Base-by-base conservation (phyloP, 129 eudicot genomes). In the Saussurea involucrata region DNA sequence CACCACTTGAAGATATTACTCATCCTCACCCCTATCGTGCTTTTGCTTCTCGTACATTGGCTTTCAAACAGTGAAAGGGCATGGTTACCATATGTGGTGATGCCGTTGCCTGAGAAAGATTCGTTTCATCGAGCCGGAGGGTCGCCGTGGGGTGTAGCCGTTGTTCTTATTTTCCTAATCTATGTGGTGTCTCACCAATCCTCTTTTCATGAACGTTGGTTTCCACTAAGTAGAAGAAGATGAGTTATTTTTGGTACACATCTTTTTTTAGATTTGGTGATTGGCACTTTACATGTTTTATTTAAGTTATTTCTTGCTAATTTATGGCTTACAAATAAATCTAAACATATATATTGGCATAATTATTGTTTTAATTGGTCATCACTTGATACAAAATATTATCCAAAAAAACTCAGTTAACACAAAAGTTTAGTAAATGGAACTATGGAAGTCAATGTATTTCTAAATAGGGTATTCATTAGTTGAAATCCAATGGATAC, bases 121-220 rank as follows among this genome's bases (percentile, higher is more conserved):
- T 79, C 87, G 13, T 22, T 88, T 61, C 91, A 91, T 42, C 79
- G 88, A 60, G 91, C 83, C 1, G 94, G 97, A 44, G 94, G 92
- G 65, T 88, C 94, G 22, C 92, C 97, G 0, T 66, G 86, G 78
- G 97, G 97, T 18, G 88, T 91, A 37, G 97, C 83, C 17, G 24
- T 83, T 73, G 73, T 87, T 33, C 89, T 91, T 33, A 77, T 87
- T 49, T 77, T 91, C 18, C 87, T 91, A 40, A 31, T 91, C n/a
- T 86, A 72, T 70, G 85, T 88, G 97, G 75, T 83, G 36, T 85
- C 92, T 83, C 63, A 83, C 49, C 87, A 71, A 2, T 42, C 87
- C 55, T 82, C 86, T 57, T 49, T 86, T 1, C 91, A 76, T 10
- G 94, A 92, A 75, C 85, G 83, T 20, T 88, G 92, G 97, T 91